Percentiles rank a stretch among this genome's conserved stretches.
Evolutionary conservation across 208 protist species (phyloP).

Genomic region (Wallacemonas sp.): DNA sequence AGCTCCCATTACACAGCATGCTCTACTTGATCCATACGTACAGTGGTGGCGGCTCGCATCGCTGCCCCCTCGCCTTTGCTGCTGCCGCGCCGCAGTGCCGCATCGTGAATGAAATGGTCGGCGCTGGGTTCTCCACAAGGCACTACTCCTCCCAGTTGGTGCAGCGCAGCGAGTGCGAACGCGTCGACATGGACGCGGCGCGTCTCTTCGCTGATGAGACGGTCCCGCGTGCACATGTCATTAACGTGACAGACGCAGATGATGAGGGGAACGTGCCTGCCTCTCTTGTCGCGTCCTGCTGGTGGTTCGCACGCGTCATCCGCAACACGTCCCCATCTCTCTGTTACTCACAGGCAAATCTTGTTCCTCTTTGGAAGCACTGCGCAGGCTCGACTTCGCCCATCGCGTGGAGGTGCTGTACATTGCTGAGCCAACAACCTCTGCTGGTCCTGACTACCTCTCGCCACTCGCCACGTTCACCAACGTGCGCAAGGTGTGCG

Average conservation of each 20-base stretch:
- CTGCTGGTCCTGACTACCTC: neutral
- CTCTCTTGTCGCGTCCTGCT: slow-evolving; percentile 1
- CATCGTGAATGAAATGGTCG: neutral
- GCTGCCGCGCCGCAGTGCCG: slow-evolving; percentile 8
- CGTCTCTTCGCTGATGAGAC: neutral
- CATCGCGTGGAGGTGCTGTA: slow-evolving; percentile 6
- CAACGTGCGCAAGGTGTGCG: slow-evolving; percentile 6
- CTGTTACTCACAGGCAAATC: neutral
- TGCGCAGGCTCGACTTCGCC: neutral
- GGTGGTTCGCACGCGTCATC: slow-evolving; percentile 7
- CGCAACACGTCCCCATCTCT: slow-evolving; percentile 1
- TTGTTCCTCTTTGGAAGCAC: neutral
- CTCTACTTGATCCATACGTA: neutral
- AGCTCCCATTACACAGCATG: neutral
- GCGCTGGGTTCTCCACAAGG: neutral
- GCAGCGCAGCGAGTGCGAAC: neutral
- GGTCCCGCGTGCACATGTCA: slow-evolving; percentile 2
- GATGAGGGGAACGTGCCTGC: neutral
- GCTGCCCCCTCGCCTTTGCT: neutral
- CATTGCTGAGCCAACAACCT: neutral
- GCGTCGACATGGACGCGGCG: neutral
- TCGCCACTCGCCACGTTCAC: neutral
- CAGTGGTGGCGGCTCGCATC: neutral
- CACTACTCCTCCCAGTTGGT: slow-evolving; percentile 7
- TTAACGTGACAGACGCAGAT: neutral